These are phyloP conservation scores for Saccharata proteae DNA, from an alignment of 2,329 filamentous ascomycete genomes.

Conservation along the genomic window DNA sequence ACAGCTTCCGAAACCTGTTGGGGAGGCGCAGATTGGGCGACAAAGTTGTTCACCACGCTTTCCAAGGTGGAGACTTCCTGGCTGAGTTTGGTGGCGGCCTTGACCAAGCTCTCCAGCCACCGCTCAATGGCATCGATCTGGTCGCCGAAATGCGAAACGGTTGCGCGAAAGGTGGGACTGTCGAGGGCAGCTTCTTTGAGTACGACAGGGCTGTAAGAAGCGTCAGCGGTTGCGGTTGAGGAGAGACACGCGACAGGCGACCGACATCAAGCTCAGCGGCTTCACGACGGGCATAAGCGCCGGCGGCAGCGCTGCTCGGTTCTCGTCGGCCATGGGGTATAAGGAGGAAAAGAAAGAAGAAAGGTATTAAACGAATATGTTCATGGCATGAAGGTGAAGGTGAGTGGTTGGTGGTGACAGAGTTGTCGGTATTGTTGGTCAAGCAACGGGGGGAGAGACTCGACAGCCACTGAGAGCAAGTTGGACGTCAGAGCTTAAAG, in stretches of 20 bases:
- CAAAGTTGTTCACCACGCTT: constrained; percentile 62
- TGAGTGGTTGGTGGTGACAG: no score
- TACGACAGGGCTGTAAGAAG: constrained; percentile 54
- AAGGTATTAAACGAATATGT: constrained; percentile 3
- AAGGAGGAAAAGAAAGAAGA: neutral
- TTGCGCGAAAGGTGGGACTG: constrained; percentile 87
- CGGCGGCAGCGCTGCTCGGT: constrained; percentile 14
- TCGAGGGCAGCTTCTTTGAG: constrained; percentile 94
- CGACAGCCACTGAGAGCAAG: no score
- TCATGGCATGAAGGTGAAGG: neutral
- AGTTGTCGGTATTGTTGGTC: no score
- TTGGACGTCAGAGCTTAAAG: no score
- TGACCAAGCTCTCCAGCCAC: constrained; percentile 72
- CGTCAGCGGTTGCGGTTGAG: constrained; percentile 6
- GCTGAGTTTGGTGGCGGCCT: constrained; percentile 48
- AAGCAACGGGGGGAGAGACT: no score
- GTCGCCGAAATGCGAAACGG: constrained; percentile 74
- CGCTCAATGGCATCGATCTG: constrained; percentile 83
- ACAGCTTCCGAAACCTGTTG: constrained; percentile 66
- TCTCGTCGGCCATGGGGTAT: constrained; percentile 23
- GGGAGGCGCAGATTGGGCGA: constrained; percentile 64
- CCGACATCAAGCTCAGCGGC: constrained; percentile 31
- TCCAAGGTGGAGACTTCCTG: constrained; percentile 64
- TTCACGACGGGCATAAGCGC: constrained; percentile 26
- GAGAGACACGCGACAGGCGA: neutral